Base-by-base conservation (phyloP, 2,329 filamentous ascomycete genomes). In the Exophiala viscosa region DNA sequence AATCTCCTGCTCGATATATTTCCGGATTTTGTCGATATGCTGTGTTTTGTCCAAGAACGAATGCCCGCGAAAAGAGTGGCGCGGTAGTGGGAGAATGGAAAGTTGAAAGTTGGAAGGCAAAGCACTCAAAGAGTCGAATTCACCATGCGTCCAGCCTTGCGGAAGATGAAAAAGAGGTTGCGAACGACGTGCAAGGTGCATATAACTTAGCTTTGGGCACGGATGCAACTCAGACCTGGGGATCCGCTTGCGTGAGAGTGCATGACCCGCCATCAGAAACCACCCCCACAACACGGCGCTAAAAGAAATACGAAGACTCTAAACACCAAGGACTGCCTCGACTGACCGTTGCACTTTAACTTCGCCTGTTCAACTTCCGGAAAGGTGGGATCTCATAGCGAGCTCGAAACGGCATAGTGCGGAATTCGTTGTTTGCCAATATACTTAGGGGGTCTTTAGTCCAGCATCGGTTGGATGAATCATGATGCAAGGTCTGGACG, bases 1-100 rank as follows among this genome's bases (percentile, higher is more conserved):
- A 60, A 45, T 45, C 53, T 53, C 50, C 49, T 51, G 53, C 49
- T 41, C 33, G 7, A 42, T 4, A n/a, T 31, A 42, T 33, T 14
- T 17, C 15, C 60, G 56, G 51, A 58, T 60, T 55, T 49, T 50
- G 43, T 51, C 51, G 43, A 61, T 42, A 18, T 35, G 28, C 17
- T 35, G n/a, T 31, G 50, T 31, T 54, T 49, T 55, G 55, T 55
- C 51, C 60, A 65, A 70, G n/a, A 86, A 87, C 74, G 84, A 88
- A 77, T 84, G 85, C 82, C 87, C 87, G 87, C 87, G 90, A 76
- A 91, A 90, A 72, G 88, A 66, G 69, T 72, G 64, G 69, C 66
- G 66, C 66, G 68, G 64, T 69, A 61, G 60, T 61, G 51, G 58
- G 60, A 61, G 53, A 49, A 36, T 38, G 14, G 18, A 36, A 47